Percentiles rank a stretch among this genome's conserved stretches.
phyloP scores from a whole-genome alignment of 768 basidiomycete species.

The Kwoniella dendrophila region DNA sequence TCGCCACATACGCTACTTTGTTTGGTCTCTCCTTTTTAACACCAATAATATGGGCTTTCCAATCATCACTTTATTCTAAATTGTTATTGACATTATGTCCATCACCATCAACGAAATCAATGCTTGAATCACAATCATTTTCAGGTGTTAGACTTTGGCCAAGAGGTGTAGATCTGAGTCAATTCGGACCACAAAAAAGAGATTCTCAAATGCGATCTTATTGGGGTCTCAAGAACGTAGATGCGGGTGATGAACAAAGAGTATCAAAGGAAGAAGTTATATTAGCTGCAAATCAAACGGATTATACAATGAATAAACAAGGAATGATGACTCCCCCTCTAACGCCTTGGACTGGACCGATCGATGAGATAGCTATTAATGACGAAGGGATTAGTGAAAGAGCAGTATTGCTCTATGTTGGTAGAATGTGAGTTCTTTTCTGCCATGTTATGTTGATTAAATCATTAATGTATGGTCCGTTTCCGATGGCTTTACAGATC shows the following conservation, averaged over 20 bases:
- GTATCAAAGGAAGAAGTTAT: neutral
- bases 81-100: constrained; percentile 58
- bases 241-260: neutral
- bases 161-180: constrained; percentile 56
- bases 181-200: constrained; percentile 54
- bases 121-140: constrained; percentile 54
- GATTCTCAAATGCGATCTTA: constrained; percentile 41
- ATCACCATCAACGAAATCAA: constrained; percentile 56
- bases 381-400: constrained; percentile 3
- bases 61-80: constrained; percentile 53
- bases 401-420: constrained; percentile 56
- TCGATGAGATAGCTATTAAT: neutral
- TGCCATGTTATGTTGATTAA: too few relatives aligned
- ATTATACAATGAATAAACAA: neutral
- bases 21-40: constrained; percentile 58
- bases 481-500: constrained; percentile 34
- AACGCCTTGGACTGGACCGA: constrained; percentile 17
- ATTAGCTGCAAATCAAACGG: neutral
- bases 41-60: constrained; percentile 57
- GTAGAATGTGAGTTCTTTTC: constrained; percentile 53
- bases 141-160: constrained; percentile 57
- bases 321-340: constrained; percentile 23
- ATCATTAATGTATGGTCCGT: too few relatives aligned
- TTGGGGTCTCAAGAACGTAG: constrained; percentile 51
- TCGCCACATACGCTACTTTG: constrained; percentile 58